Conservation (phyloP, 768 basidiomycete species). For the Phanerochaete carnosa region DNA sequence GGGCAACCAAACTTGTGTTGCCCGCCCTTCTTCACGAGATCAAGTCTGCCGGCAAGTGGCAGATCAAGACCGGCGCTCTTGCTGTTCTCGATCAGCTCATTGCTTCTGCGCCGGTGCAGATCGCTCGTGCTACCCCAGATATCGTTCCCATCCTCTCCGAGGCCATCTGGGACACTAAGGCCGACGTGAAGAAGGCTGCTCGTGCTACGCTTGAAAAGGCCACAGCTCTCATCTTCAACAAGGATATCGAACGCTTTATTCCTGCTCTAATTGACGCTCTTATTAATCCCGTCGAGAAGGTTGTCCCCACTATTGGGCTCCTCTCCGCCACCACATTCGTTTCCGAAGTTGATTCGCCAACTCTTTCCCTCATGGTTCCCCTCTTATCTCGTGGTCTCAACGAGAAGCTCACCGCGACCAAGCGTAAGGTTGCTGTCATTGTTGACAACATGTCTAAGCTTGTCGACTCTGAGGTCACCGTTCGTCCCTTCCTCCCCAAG, state of each 20-base stretch:
- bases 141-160: slow-evolving; percentile 93
- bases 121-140: slow-evolving; percentile 86
- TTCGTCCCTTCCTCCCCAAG: slow-evolving; percentile 95
- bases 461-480: slow-evolving; percentile 91
- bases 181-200: slow-evolving; percentile 98
- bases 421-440: slow-evolving; percentile 97
- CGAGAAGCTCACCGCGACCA: slow-evolving; percentile 94
- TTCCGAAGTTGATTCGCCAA: slow-evolving; percentile 97
- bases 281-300: slow-evolving; percentile 99
- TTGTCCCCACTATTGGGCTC: slow-evolving; percentile 89
- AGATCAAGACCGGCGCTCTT: slow-evolving; percentile 88
- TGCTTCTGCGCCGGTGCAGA: slow-evolving; percentile 75
- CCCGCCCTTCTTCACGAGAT: slow-evolving; percentile 89
- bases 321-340: slow-evolving; percentile 99
- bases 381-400: slow-evolving; percentile 88
- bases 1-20: slow-evolving; percentile 81
- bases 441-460: slow-evolving; percentile 99
- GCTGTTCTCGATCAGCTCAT: slow-evolving; percentile 85
- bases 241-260: slow-evolving; percentile 97
- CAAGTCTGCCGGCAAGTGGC: slow-evolving; percentile 97
- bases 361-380: slow-evolving; percentile 97
- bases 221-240: slow-evolving; percentile 93
- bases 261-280: slow-evolving; percentile 96
- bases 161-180: slow-evolving; percentile 98
- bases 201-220: slow-evolving; percentile 93